Evolutionary conservation across 192 early-diverging fungal species (phyloP).

Genomic region (Rhizophagus sp.): DNA sequence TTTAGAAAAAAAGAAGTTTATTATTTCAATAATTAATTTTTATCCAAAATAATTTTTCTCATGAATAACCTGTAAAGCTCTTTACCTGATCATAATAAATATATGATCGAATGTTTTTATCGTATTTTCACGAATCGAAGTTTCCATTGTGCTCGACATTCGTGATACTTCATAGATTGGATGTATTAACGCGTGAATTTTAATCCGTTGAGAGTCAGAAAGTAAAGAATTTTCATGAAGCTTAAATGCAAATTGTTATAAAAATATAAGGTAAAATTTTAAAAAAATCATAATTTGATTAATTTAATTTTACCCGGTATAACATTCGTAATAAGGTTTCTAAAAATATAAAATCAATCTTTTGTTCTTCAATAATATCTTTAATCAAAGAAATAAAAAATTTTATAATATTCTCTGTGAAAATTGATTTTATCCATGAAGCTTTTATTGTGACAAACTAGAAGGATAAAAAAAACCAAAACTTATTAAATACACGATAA

Average conservation of each 20-base stretch:
- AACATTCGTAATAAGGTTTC: background rate
- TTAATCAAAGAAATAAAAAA: slow-evolving; percentile 14
- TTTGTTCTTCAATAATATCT: background rate
- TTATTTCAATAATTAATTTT: background rate
- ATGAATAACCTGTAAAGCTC: too few relatives aligned
- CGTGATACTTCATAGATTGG: background rate
- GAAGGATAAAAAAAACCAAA: background rate
- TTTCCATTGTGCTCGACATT: background rate
- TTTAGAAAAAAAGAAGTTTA: background rate
- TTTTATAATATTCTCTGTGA: background rate
- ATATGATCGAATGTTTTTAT: background rate
- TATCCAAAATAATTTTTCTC: background rate
- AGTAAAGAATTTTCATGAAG: background rate
- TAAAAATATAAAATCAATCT: background rate
- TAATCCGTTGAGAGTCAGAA: background rate
- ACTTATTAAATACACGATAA: background rate
- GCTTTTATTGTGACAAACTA: background rate
- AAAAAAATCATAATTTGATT: too few relatives aligned
- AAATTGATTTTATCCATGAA: background rate
- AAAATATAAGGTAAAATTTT: too few relatives aligned
- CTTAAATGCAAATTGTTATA: background rate
- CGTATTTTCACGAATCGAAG: background rate
- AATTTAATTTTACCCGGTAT: background rate
- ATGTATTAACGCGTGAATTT: background rate
- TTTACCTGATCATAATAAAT: background rate